Conservation (phyloP, 1,284 basidiomycete species). For the Leccinum fuscescens region DNA sequence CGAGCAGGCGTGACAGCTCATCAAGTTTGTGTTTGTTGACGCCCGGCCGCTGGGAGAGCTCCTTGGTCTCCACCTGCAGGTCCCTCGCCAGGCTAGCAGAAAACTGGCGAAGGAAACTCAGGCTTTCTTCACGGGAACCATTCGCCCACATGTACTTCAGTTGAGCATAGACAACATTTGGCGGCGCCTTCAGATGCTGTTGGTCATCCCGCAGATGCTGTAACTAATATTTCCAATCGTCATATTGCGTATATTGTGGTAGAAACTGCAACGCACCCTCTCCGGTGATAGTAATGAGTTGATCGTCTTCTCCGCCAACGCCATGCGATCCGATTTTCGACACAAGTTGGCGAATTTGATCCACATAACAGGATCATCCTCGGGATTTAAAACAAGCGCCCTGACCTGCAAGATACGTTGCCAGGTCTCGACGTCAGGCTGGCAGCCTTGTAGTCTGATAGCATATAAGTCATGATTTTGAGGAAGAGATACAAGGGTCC, state of each 20-base stretch:
- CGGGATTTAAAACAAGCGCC: constrained; percentile 89
- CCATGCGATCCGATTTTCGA: constrained; percentile 82
- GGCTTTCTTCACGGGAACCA: constrained; percentile 75
- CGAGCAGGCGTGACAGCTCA: constrained; percentile 86
- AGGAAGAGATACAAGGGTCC: constrained; percentile 9
- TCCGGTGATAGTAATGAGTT: constrained; percentile 82
- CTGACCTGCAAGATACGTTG: constrained; percentile 96
- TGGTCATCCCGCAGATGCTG: constrained; percentile 46
- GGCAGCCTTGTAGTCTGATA: constrained; percentile 86
- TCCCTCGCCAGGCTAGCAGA: constrained; percentile 76
- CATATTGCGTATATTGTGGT: constrained; percentile 4
- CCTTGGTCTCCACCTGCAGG: constrained; percentile 58
- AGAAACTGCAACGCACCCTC: constrained; percentile 39
- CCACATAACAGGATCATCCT: constrained; percentile 97
- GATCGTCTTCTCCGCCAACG: constrained; percentile 95
- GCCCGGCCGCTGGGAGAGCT: constrained; percentile 43
- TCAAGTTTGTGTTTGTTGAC: constrained; percentile 65
- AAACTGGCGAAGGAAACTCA: constrained; percentile 87
- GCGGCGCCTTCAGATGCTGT: constrained; percentile 79
- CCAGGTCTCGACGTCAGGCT: constrained; percentile 99
- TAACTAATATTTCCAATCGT: constrained; percentile 24
- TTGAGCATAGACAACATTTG: constrained; percentile 96
- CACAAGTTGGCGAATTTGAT: constrained; percentile 91
- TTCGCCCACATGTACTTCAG: constrained; percentile 97
- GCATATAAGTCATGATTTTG: constrained; percentile 7